Evolutionary conservation across 1,284 basidiomycete species (phyloP).

Genomic region (Boletus sp.): DNA sequence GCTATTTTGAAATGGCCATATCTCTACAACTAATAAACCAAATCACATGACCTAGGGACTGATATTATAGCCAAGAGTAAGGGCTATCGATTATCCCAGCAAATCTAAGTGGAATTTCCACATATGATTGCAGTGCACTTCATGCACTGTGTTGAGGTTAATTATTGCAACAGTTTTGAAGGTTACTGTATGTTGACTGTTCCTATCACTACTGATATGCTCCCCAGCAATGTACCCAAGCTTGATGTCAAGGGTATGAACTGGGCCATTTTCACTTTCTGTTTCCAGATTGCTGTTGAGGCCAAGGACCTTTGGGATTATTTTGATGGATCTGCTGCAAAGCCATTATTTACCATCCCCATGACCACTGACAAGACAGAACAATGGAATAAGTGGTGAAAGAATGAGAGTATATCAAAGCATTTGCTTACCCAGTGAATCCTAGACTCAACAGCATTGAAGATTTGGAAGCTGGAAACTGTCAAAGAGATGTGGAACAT

Average conservation of each 20-base stretch:
- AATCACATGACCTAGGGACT: no score
- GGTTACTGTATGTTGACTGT: neutral
- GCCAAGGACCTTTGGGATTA: neutral
- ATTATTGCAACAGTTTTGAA: no score
- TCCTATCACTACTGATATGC: neutral
- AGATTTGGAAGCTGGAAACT: neutral
- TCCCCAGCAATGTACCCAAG: neutral
- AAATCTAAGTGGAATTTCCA: no score
- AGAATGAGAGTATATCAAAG: neutral
- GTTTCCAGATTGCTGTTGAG: conserved; percentile 4
- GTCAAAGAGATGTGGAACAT: neutral
- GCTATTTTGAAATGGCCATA: no score
- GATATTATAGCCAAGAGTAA: no score
- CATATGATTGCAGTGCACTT: no score
- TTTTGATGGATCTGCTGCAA: neutral
- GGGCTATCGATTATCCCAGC: no score
- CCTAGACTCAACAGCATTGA: neutral
- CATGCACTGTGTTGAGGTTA: no score
- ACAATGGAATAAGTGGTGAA: neutral
- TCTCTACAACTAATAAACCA: no score
- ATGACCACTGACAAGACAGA: fast-evolving
- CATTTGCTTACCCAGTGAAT: neutral
- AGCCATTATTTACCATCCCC: neutral
- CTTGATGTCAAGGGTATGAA: no score
- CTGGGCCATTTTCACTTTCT: neutral